Base-by-base conservation (phyloP, 495 filamentous ascomycete species). In the Trichocladium uniseriatum region DNA sequence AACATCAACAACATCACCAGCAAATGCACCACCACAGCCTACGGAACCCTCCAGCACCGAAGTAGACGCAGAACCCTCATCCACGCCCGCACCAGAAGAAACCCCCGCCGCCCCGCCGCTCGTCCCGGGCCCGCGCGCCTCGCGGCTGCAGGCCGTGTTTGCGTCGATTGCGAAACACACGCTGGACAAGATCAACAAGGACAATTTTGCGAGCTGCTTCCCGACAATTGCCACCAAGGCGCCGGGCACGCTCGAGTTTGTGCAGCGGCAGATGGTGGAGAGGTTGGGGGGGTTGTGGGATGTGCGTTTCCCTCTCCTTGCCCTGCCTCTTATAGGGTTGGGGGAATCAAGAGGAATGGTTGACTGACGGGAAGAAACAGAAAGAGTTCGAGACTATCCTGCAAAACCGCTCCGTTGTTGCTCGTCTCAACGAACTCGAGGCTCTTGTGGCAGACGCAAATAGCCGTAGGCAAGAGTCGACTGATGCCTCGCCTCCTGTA, bases 161-260 rank as follows among this genome's bases (percentile, higher is more conserved):
- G 69, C 73, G 35, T 72, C 80, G 32, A 81, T 86, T 1, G 74
- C 94, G 13, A 69, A 72, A 10, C 76, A 83, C 51, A 87, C 88
- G 1, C 74, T 94, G 5, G 76, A 75, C 48, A 83, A 84, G 52
- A 80, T 87, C 64, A 81, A 75, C 31, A 87, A 84, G 63, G 72
- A 74, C 39, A 89, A 88, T 60, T 95, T 98, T 60, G 75, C 82
- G 0, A 72, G 82, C 18, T 98, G 92, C 64, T 98, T 94, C 65
- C 92, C 92, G 0, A 90, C 87, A 3, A 76, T 88, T 7, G 84
- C 89, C 18, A 67, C 69, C 51, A 67, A 83, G 55, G 83, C 83
- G 24, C 82, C 86, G 1, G 81, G 76, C 4, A 76, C 78, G 18
- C 56, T 94, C 51, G 73, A 77, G 60, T 73, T 70, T 18, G 78